Base-by-base conservation (phyloP, 2,329 filamentous ascomycete genomes). In the Aureobasidium sp. region DNA sequence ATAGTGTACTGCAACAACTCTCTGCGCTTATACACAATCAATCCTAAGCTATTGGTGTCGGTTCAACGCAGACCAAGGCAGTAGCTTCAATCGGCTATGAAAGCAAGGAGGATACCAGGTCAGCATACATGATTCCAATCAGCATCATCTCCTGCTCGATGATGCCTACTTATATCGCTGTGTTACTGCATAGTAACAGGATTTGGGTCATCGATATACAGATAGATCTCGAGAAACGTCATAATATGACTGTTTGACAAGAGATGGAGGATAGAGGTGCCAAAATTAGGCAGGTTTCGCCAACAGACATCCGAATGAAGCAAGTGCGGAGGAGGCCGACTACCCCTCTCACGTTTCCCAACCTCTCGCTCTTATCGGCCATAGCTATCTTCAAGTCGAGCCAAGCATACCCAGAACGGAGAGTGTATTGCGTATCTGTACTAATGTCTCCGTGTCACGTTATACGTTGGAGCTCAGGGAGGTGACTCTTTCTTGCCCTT, bases 261-360 rank as follows among this genome's bases (percentile, higher is more conserved):
- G 35, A 44, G 12, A 24, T 3, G 19, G 22, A 45, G 14, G 42
- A 22, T 15, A 6, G 22, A 27, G 15, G 42, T 12, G 6, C 14
- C 2, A 29, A 11, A 3, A 37, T 40, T 53, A 53, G 50, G 22
- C 19, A 17, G 19, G 17, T 53, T 53, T 53, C 35, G 50, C 19
- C 22, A 22, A 29, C 7, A 4, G 2, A 19, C 6, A 5, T 7
- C 52, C 52, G 22, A n/a, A 42, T 42, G 15, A 15, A 37, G 52
- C 52, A 42, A 54, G 52, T 54, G 52, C 52, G 52, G 52, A 40
- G 35, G 52, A 31, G 52, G 52, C 52, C 52, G 52, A 54, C 39
- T 54, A 40, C 52, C 52, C 52, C 39, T 42, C 37, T 54, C 49
- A 52, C 49, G 49, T 52, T 52, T 14, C 39, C 52, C 39, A 42